Conservation (phyloP, 768 basidiomycete species). For the Tylopilus balloui region DNA sequence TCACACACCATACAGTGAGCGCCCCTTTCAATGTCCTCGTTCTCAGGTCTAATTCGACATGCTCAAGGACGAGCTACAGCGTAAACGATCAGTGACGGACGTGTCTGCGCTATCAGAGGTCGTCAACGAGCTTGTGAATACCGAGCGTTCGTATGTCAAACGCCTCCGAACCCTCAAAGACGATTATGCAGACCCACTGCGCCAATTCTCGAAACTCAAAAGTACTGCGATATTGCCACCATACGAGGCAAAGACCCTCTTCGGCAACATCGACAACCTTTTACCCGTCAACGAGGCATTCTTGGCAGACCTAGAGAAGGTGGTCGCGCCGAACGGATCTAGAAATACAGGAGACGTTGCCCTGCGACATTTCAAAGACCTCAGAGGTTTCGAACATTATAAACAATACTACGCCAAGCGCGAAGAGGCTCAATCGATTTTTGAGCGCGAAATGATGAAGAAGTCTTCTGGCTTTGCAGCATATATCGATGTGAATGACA, state of each 20-base stretch:
- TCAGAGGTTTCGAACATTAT: conserved; percentile 86
- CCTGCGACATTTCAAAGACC: conserved; percentile 79
- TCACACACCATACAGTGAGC: conserved; percentile 44
- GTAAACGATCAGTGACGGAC: conserved; percentile 58
- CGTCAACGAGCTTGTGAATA: conserved; percentile 82
- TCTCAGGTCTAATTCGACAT: conserved; percentile 11
- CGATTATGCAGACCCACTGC: conserved; percentile 88
- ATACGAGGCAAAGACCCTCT: conserved; percentile 90
- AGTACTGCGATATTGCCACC: conserved; percentile 82
- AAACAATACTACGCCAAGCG: conserved; percentile 88
- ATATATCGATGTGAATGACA: conserved; percentile 74
- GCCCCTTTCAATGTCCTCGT: not conserved
- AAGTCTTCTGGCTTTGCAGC: conserved; percentile 76
- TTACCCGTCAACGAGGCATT: conserved; percentile 88
- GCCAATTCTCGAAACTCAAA: conserved; percentile 78
- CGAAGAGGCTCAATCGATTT: conserved; percentile 87
- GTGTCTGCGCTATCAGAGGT: conserved; percentile 64
- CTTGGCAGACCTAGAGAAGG: conserved; percentile 74
- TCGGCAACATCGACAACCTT: conserved; percentile 90
- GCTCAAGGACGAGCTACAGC: conserved; percentile 32
- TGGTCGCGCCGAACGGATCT: conserved; percentile 58
- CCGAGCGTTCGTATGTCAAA: conserved; percentile 85
- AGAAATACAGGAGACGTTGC: conserved; percentile 76
- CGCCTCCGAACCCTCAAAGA: conserved; percentile 78
- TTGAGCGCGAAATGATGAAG: conserved; percentile 78